Conservation (phyloP, 2,329 filamentous ascomycete species). For the Colletotrichum sp. region DNA sequence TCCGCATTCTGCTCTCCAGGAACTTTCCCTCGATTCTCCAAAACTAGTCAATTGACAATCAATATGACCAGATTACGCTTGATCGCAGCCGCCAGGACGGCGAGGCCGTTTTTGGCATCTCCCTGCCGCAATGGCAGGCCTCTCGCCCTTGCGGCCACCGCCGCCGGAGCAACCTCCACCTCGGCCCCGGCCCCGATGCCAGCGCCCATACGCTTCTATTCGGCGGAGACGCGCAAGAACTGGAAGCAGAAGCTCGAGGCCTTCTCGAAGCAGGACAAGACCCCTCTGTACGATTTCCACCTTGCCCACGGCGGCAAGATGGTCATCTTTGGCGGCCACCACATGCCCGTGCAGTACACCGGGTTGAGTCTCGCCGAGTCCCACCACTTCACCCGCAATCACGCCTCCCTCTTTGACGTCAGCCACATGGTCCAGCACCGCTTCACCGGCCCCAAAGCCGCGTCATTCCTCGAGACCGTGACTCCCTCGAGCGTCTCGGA, state of each 20-base stretch:
- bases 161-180: neutral
- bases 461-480: constrained; percentile 81
- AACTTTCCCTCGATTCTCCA: neutral
- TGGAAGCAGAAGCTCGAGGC: constrained; percentile 25
- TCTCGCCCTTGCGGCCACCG: neutral
- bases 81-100: constrained; percentile 7
- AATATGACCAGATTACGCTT: constrained; percentile 11
- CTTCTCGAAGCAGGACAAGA: constrained; percentile 57
- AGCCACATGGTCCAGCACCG: constrained; percentile 95
- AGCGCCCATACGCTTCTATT: constrained; percentile 2
- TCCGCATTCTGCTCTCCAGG: neutral
- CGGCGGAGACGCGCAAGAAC: constrained; percentile 5
- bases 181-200: constrained; percentile 5
- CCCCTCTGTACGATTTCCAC: constrained; percentile 81
- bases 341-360: constrained; percentile 91
- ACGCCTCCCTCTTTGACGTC: constrained; percentile 93
- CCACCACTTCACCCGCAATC: constrained; percentile 86
- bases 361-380: constrained; percentile 80
- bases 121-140: constrained; percentile 4
- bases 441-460: constrained; percentile 80
- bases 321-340: constrained; percentile 93
- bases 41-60: neutral
- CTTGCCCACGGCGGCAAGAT: constrained; percentile 84
- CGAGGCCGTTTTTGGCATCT: constrained; percentile 3
- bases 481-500: constrained; percentile 76